Percentiles rank a stretch among this genome's conserved stretches.
These are phyloP conservation scores for Colletotrichum tropicale DNA, from an alignment of 2,329 filamentous ascomycete genomes.

Conservation along the genomic window DNA sequence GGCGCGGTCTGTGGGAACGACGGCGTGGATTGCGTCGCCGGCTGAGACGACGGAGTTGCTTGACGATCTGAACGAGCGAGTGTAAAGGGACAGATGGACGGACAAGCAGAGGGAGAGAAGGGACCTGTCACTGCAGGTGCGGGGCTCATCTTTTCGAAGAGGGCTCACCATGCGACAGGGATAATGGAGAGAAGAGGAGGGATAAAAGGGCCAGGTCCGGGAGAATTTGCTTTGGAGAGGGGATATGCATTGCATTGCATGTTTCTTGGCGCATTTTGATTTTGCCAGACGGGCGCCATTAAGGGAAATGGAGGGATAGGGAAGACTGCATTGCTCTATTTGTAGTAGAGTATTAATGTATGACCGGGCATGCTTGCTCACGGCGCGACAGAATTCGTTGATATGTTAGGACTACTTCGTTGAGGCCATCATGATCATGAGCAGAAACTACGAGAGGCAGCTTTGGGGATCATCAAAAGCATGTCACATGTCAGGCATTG, in stretches of 20 bases:
- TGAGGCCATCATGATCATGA: not conserved
- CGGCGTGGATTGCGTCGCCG: conserved; percentile 95
- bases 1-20: conserved; percentile 87
- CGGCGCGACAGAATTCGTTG: not conserved
- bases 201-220: not conserved
- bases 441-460: not conserved
- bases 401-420: not conserved
- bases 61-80: conserved; percentile 76
- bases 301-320: not conserved
- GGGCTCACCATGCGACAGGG: not conserved
- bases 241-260: not conserved
- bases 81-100: conserved; percentile 23
- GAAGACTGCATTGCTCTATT: not conserved
- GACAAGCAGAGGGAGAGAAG: not conserved
- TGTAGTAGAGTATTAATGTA: not conserved
- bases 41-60: conserved; percentile 87
- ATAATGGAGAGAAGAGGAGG: not conserved
- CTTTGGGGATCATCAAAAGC: not conserved
- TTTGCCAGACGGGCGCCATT: not conserved
- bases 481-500: not conserved
- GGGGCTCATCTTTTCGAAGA: not conserved
- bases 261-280: not conserved
- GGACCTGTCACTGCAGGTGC: not conserved
- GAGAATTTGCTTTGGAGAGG: not conserved
- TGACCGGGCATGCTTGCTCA: not conserved